phyloP scores from a whole-genome alignment of 106 monocot species.

The Amphibolis antarctica region DNA sequence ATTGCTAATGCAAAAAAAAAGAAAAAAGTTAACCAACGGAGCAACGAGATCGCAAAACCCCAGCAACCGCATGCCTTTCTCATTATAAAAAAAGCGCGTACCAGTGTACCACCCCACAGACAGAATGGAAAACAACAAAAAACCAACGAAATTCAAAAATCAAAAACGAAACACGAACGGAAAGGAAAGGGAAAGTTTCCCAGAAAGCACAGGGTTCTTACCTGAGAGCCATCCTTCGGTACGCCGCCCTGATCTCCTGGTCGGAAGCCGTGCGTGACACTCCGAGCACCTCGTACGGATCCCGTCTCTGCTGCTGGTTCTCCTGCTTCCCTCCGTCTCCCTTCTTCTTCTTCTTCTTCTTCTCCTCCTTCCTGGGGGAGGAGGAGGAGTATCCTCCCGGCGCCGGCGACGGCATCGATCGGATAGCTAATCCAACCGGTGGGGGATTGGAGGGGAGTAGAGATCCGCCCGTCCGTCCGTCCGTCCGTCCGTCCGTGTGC shows the following conservation, averaged over 20 bases:
- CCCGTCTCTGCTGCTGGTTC: constrained; percentile 32
- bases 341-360: background rate
- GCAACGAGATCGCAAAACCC: background rate
- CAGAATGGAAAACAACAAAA: background rate
- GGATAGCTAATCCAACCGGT: too few relatives aligned
- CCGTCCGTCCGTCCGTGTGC: too few relatives aligned
- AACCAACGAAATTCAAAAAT: background rate
- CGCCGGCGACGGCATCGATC: constrained; percentile 1
- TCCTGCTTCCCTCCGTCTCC: background rate
- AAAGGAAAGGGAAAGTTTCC: background rate
- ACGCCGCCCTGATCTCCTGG: constrained; percentile 90
- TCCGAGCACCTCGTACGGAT: constrained; percentile 78
- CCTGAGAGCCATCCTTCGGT: constrained; percentile 88
- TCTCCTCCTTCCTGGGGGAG: background rate
- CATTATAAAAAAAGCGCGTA: background rate
- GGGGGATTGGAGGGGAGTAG: too few relatives aligned
- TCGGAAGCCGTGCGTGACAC: constrained; percentile 63
- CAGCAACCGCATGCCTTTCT: background rate
- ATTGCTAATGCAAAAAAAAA: background rate
- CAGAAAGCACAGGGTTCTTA: constrained; percentile 14
- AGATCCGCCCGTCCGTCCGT: too few relatives aligned
- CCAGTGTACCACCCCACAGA: background rate
- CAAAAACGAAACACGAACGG: background rate
- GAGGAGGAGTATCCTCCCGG: background rate
- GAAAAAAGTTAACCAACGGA: too few relatives aligned